Base-by-base conservation (phyloP, 176 grass and related monocot species). In the Triticum monococcum region DNA sequence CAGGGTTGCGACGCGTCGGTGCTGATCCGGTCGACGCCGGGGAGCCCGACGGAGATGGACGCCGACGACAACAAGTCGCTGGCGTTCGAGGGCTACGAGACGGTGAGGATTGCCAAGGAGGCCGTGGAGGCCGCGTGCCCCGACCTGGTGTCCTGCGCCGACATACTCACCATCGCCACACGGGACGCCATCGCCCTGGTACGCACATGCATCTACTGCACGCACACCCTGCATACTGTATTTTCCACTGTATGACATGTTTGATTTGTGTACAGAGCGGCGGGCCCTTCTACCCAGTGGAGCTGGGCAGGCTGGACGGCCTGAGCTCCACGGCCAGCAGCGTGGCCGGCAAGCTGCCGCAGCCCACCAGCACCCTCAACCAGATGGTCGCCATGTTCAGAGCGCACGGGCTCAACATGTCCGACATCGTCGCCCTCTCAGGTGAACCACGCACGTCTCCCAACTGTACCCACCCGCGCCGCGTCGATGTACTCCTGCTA, bases 1-100 rank as follows among this genome's bases (percentile, higher is more conserved):
- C 79, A 92, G 91, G 96, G 96, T 0, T 98, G 96, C 68, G 96
- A 98, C 69, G 96, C 43, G 6, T 98, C 96, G 36, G 91, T 98
- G 78, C 88, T 98, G 38, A 88, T 98, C 68, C 25, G 45, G 7
- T 95, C 95, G 67, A 94, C 91, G 60, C 4, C 80, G 30, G 87
- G 61, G 7, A 88, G 89, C 86, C 64, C 26, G 79, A 91, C 93
- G 6, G 96, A 98, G 91, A 91, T 89, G 92, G 92, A 98, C 90
- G 86, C 89, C 64, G 60, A 83, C 24, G 89, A 89, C 66, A 93
- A 98, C 86, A 67, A 68, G 30, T 89, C 89, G 22, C 83, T 98
- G 9, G 79, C 91, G 40, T 30, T 69, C 43, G 95, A 98, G 28
- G 96, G 96, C 36, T 95, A 92, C 85, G 90, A 94, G 26, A 91